A percentile compares a stretch with the other conserved stretches of the same genome.
Evolutionary conservation across 2,329 filamentous ascomycete species (phyloP).

Genomic region (Calycina herbarum): DNA sequence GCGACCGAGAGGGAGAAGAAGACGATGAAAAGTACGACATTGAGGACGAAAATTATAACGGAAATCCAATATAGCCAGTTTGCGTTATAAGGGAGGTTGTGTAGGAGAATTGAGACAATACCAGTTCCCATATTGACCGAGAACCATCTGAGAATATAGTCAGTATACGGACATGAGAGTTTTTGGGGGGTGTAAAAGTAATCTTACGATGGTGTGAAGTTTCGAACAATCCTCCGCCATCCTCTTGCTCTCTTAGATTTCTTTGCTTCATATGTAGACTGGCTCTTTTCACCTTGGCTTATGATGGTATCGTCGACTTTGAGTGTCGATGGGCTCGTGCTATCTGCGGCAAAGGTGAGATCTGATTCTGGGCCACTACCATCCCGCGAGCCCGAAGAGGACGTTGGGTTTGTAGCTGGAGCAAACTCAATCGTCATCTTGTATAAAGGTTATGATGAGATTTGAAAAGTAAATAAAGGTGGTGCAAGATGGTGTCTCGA

Average conservation of each 20-base stretch:
- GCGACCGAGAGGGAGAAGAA: constrained; percentile 56
- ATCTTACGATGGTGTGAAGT: constrained; percentile 55
- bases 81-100: constrained; percentile 61
- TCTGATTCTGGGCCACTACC: constrained; percentile 12
- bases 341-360: not conserved
- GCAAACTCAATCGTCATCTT: not conserved
- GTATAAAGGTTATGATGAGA: not conserved
- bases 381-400: constrained; percentile 3
- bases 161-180: too few relatives aligned
- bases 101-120: constrained; percentile 62
- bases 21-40: constrained; percentile 55
- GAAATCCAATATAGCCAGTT: constrained; percentile 59
- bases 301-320: not conserved
- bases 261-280: not conserved
- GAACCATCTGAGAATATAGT: constrained; percentile 50
- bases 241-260: constrained; percentile 15
- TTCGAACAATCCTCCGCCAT: constrained; percentile 45
- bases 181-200: not conserved
- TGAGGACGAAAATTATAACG: constrained; percentile 60
- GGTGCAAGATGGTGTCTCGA: not conserved
- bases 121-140: constrained; percentile 67
- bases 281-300: not conserved
- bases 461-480: not conserved
- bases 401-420: not conserved
- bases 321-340: constrained; percentile 1